A percentile compares a stretch with the other conserved stretches of the same genome.
phyloP scores from a whole-genome alignment of 768 basidiomycete genomes.

The Albatrellus ellisii region DNA sequence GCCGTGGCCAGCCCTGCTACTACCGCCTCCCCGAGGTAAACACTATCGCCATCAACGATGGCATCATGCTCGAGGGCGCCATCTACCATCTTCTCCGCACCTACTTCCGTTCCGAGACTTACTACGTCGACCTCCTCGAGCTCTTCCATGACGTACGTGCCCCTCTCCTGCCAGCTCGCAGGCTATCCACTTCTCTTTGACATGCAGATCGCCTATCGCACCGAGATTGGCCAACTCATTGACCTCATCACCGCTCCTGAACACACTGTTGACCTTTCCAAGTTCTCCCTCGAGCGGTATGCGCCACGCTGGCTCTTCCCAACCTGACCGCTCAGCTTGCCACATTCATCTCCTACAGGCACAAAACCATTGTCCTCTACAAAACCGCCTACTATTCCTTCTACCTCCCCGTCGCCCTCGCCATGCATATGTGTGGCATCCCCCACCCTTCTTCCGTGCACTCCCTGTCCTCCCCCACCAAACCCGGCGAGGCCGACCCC shows the following conservation, averaged over 20 bases:
- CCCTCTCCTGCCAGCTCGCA: not conserved
- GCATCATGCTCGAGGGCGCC: conserved; percentile 90
- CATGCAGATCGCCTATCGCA: conserved; percentile 57
- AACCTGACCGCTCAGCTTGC: not conserved
- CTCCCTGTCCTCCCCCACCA: too few species aligned
- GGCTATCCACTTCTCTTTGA: not conserved
- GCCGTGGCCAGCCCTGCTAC: conserved; percentile 93
- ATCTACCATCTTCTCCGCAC: conserved; percentile 86
- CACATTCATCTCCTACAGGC: conserved; percentile 32
- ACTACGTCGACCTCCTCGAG: conserved; percentile 85
- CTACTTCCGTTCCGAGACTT: conserved; percentile 68
- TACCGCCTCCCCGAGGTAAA: conserved; percentile 60
- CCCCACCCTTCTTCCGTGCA: conserved; percentile 32
- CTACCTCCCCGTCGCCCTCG: conserved; percentile 95
- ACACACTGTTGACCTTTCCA: conserved; percentile 70
- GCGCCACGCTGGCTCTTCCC: conserved; percentile 12
- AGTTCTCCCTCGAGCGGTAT: conserved; percentile 80
- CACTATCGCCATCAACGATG: conserved; percentile 88
- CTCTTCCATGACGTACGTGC: conserved; percentile 69
- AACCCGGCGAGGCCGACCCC: conserved; percentile 32
- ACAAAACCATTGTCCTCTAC: conserved; percentile 87
- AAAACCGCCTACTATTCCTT: conserved; percentile 98
- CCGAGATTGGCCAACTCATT: conserved; percentile 92
- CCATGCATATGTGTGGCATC: conserved; percentile 67
- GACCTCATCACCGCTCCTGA: conserved; percentile 95